Base-by-base conservation (phyloP, 1,139 yeast species). In the Magnusiomyces sp. region DNA sequence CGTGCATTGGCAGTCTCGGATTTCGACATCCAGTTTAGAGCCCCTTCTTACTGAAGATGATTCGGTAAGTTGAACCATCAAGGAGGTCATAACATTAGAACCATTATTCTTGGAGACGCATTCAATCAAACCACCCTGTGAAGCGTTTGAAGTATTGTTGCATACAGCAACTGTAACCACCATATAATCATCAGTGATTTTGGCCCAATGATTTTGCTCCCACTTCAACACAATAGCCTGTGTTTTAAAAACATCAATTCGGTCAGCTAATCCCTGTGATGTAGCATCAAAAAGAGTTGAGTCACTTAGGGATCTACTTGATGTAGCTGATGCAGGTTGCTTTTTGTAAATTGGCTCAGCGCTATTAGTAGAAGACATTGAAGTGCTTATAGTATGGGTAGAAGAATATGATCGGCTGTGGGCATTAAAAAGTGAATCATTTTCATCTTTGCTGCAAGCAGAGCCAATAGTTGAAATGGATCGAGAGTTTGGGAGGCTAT, bases 1-100 rank as follows among this genome's bases (percentile, higher is more conserved):
- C 7, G 29, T 23, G 7, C 13, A 17, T n/a, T 10, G 20, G 13
- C 60, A 13, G 55, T 57, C 19, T 47, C 46, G 2, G 57, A 64
- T 50, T 46, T 64, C 66, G 19, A 64, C 58, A 49, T 64, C 68
- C 37, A 61, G 57, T 4, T 56, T 57, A 4, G 68, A 64, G 11
- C 57, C 51, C 6, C 58, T 55, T 17, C 57, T 45, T 17, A 57
- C 40, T 16, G 31, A 48, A 4, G 56, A 34, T 6, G 34, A 40
- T 19, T 36, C 19, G 13, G 36, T 52, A 6, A 56, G 29, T 3
- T 50, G 32, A 9, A 56, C 43, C n/a, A 51, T 39, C 16, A 56
- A 37, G 20, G 50, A 20, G 32, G n/a, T 16, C 14, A 14, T 40
- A n/a, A 16, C 14, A 34, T 34, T 34, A 9, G 14, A n/a, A 16